Evolutionary conservation across 805 yeast species (phyloP).

Genomic region (Candida chauliodis): DNA sequence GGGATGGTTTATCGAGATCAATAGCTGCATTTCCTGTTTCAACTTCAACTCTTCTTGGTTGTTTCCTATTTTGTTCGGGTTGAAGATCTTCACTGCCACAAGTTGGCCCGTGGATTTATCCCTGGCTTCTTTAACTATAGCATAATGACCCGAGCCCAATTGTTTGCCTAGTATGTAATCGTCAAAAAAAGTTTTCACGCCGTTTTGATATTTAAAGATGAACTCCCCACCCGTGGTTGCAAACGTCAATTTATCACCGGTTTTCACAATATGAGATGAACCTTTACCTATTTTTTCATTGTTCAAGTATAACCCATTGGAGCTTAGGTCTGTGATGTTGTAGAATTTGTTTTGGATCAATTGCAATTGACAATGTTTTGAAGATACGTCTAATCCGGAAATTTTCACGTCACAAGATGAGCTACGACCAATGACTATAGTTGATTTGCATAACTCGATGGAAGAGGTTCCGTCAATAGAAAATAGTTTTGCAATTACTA

Average conservation of each 20-base stretch:
- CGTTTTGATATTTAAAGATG: conserved; percentile 43
- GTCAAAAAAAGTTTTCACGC: conserved; percentile 49
- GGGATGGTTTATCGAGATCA: conserved; percentile 63
- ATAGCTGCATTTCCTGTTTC: conserved; percentile 64
- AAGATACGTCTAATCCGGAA: conserved; percentile 59
- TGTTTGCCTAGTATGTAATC: conserved; percentile 54
- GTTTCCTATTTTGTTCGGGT: conserved; percentile 41
- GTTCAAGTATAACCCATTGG: conserved; percentile 69
- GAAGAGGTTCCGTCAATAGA: conserved; percentile 16
- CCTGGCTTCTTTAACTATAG: conserved; percentile 70
- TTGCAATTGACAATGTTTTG: conserved; percentile 56
- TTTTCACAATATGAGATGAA: conserved; percentile 46
- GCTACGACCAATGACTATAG: conserved; percentile 49
- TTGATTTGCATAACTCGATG: conserved; percentile 17
- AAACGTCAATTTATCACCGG: conserved; percentile 62
- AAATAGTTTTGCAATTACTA: conserved; percentile 11
- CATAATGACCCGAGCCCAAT: conserved; percentile 76
- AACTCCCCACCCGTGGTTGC: conserved; percentile 50
- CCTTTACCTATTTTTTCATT: conserved; percentile 50
- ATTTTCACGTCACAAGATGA: conserved; percentile 56
- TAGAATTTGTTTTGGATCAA: conserved; percentile 27
- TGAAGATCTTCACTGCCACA: conserved; percentile 74
- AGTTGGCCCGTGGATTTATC: conserved; percentile 54
- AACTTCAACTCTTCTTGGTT: conserved; percentile 40
- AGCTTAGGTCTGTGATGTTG: conserved; percentile 53